Evolutionary conservation across 495 filamentous ascomycete genomes (phyloP), one percentile per base, ranked within the genome.

Genomic region (Xylaria acuta): DNA sequence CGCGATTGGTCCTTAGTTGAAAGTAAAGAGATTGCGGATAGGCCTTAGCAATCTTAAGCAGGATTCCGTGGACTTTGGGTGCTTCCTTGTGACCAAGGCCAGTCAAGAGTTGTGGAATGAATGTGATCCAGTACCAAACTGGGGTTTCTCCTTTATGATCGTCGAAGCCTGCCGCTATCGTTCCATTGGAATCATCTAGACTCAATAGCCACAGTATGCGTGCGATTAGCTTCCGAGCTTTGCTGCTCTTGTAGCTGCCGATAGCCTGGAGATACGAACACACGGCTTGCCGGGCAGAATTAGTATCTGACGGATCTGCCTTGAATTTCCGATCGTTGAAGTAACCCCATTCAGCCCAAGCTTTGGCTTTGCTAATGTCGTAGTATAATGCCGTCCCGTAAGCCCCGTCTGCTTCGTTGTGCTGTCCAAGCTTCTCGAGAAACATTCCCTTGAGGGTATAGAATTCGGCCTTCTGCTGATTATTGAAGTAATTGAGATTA

Each of bases 391-490:
- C 97, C 51, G 93, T 93, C 51, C 97, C 95, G 79, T 96, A 99
- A 5, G 97, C 96, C 69, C 92, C 92, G 75, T 97, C 93, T 7
- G 96, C 94, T 67, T 98, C 97, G 18, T 92, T 90, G 76, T 93
- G 92, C 72, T 97, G 90, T 58, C 90, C 89, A 9, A 98, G 87
- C 82, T 97, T 98, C 69, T 95, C 95, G 20, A 98, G 85, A 86
- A 99, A 99, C 97, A 99, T 99, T 60, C 97, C 97, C 85, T 99
- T 99, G 58, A 99, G 87, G 0, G 95, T 99, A 83, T 97, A 98
- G 82, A 99, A 99, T 78, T 99, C 97, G 6, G 97, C 97, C 81
- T 98, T 98, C 79, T 99, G 97, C 77, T 94, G 91, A 8, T 92
- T 85, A 69, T 94, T 96, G 79, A 99, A 99, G 82, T 98, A 99